A percentile compares a stretch with the other conserved stretches of the same genome.
Conservation (phyloP, 352 stramenopile genomes). For the Globisporangium mamillatum region DNA sequence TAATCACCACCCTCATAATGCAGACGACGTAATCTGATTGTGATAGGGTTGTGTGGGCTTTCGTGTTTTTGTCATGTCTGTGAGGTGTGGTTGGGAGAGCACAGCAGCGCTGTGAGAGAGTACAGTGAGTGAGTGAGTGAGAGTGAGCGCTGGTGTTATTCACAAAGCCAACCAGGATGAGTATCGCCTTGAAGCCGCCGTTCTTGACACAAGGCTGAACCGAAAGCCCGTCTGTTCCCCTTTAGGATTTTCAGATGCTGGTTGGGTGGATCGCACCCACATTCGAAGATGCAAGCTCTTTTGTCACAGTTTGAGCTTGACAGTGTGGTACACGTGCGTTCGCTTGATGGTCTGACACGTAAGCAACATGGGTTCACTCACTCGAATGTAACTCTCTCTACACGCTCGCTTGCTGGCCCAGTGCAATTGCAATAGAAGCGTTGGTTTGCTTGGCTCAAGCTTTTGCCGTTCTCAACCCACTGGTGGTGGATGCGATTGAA, state of each 20-base stretch:
- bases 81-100: background rate
- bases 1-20: too few relatives aligned
- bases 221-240: background rate
- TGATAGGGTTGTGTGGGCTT: too few relatives aligned
- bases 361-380: conserved; percentile 4
- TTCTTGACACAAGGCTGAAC: background rate
- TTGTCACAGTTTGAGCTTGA: background rate
- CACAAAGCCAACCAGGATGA: too few relatives aligned
- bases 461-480: background rate
- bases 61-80: too few relatives aligned
- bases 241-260: background rate
- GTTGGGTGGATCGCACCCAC: background rate
- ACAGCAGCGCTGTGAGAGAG: too few relatives aligned
- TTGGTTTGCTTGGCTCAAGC: background rate
- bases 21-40: too few relatives aligned
- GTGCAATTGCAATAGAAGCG: background rate
- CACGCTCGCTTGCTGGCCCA: background rate
- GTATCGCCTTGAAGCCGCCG: too few relatives aligned
- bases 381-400: too few relatives aligned
- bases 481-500: background rate
- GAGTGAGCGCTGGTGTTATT: too few relatives aligned
- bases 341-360: background rate
- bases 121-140: background rate
- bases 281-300: background rate
- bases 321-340: background rate